Conservation (phyloP, 495 filamentous ascomycete genomes). For the Astrothelium macrocarpum region DNA sequence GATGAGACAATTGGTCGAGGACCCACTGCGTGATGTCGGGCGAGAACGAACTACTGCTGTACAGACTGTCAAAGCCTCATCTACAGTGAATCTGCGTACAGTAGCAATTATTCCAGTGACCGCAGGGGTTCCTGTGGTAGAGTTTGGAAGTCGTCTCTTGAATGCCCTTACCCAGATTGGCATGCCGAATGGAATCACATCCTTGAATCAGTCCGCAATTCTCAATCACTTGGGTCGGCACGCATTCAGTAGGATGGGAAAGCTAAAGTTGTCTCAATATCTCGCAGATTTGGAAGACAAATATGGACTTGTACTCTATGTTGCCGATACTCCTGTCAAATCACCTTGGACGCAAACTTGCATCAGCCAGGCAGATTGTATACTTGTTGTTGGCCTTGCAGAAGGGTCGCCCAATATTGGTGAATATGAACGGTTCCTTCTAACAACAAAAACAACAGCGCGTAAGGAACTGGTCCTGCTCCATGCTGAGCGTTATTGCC, state of each 20-base stretch:
- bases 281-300: slow-evolving; percentile 95
- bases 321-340: slow-evolving; percentile 94
- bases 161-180: slow-evolving; percentile 83
- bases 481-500: slow-evolving; percentile 82
- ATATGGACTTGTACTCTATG: slow-evolving; percentile 89
- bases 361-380: slow-evolving; percentile 91
- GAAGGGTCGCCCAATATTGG: slow-evolving; percentile 84
- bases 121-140: slow-evolving; percentile 82
- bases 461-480: slow-evolving; percentile 90
- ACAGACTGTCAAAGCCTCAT: slow-evolving; percentile 62
- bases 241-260: slow-evolving; percentile 95
- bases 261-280: slow-evolving; percentile 91
- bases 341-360: slow-evolving; percentile 98
- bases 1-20: slow-evolving; percentile 82
- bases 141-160: slow-evolving; percentile 85
- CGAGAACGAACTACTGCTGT: slow-evolving; percentile 39
- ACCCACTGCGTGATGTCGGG: slow-evolving; percentile 51
- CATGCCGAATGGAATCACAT: slow-evolving; percentile 77
- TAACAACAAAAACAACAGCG: slow-evolving; percentile 95
- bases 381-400: slow-evolving; percentile 82
- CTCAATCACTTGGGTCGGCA: slow-evolving; percentile 89
- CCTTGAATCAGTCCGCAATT: slow-evolving; percentile 86
- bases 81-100: slow-evolving; percentile 84
- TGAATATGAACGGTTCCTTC: slow-evolving; percentile 89
- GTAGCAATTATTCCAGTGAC: slow-evolving; percentile 88